phyloP scores from a whole-genome alignment of 2,329 filamentous ascomycete species.

The Alternaria sp. region DNA sequence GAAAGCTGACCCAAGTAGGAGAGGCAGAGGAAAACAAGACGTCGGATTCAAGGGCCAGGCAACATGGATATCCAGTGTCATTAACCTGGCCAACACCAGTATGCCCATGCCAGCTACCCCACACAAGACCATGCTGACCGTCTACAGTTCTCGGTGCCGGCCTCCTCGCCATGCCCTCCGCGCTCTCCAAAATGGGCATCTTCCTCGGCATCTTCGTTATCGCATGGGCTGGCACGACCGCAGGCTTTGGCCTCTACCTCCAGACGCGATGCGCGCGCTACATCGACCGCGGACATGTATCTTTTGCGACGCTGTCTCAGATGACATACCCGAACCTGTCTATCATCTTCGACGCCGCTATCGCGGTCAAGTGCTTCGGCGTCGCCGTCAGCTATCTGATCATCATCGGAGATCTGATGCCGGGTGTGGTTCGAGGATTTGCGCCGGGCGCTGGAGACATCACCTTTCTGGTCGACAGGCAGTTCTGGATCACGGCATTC shows the following conservation, averaged over 20 bases:
- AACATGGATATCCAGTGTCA: slow-evolving; percentile 86
- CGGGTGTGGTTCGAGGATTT: slow-evolving; percentile 86
- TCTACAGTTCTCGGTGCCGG: slow-evolving; percentile 84
- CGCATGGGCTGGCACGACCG: slow-evolving; percentile 86
- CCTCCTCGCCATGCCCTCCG: slow-evolving; percentile 93
- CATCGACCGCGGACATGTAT: slow-evolving; percentile 83
- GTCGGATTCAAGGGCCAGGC: slow-evolving; percentile 74
- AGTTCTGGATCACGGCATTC: slow-evolving; percentile 98
- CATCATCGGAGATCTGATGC: slow-evolving; percentile 98
- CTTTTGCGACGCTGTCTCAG: slow-evolving; percentile 96
- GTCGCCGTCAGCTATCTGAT: slow-evolving; percentile 98
- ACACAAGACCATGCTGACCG: slow-evolving; percentile 16
- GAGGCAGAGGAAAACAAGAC: slow-evolving; percentile 71
- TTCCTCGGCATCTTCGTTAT: slow-evolving; percentile 83
- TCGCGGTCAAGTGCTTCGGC: slow-evolving; percentile 97
- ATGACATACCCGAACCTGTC: slow-evolving; percentile 96
- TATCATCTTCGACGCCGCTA: slow-evolving; percentile 92
- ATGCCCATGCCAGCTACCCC: slow-evolving; percentile 42
- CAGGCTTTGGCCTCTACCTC: slow-evolving; percentile 92
- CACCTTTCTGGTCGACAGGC: slow-evolving; percentile 81
- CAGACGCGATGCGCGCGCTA: slow-evolving; percentile 93
- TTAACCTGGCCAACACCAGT: slow-evolving; percentile 98
- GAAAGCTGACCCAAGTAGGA: slow-evolving; percentile 50
- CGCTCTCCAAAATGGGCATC: slow-evolving; percentile 95
- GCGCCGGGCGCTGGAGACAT: slow-evolving; percentile 66